Percentiles rank a stretch among this genome's conserved stretches.
These are phyloP conservation scores for Dipteronia dyeriana DNA, from an alignment of 345 rosid genomes.

Conservation along the genomic window DNA sequence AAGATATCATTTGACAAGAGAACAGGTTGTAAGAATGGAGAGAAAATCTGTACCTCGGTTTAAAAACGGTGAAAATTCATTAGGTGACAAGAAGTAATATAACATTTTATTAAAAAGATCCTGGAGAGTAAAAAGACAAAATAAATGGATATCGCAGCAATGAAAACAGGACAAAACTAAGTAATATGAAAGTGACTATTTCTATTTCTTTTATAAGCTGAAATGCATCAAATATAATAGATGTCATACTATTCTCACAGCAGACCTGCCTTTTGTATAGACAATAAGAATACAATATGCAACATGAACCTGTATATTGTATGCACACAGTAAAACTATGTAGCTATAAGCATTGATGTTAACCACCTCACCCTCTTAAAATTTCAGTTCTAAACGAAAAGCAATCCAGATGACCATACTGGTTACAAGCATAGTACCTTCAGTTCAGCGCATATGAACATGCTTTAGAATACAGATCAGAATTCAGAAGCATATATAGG, in stretches of 20 bases:
- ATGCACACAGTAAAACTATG: neutral
- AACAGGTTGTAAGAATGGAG: neutral
- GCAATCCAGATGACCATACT: neutral
- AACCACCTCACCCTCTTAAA: neutral
- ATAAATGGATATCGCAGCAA: neutral
- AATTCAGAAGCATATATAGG: neutral
- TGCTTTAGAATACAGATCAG: neutral
- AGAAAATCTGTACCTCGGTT: neutral
- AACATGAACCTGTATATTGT: neutral
- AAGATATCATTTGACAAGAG: neutral
- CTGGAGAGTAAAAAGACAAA: neutral
- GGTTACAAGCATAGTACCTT: slow-evolving; percentile 2
- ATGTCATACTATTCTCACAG: neutral
- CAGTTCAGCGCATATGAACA: neutral
- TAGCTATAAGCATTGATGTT: neutral
- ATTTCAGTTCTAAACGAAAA: neutral
- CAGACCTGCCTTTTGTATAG: neutral
- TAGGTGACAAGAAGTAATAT: neutral
- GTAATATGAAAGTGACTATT: neutral
- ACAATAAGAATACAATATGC: neutral
- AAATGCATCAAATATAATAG: neutral
- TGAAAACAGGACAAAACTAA: neutral
- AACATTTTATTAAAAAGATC: neutral
- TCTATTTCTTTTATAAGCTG: neutral
- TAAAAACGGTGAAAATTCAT: neutral